These are phyloP conservation scores for Epichloe sp. DNA, from an alignment of 2,329 filamentous ascomycete genomes.

Conservation along the genomic window DNA sequence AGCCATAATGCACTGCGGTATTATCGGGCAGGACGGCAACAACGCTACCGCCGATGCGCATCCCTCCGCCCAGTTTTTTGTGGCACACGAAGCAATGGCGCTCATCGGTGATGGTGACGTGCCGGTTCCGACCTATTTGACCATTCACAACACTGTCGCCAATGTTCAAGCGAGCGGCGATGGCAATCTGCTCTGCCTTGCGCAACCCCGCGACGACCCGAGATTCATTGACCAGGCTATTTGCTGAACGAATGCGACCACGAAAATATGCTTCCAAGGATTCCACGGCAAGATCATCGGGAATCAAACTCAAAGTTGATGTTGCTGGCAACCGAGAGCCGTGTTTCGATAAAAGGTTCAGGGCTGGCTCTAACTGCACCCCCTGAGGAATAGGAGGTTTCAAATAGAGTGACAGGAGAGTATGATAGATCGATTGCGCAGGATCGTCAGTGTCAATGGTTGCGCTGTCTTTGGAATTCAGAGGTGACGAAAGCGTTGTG, in stretches of 20 bases:
- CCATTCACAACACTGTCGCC: slow-evolving; percentile 48
- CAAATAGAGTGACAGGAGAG: slow-evolving; percentile 78
- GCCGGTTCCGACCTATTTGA: slow-evolving; percentile 41
- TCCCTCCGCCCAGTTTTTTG: slow-evolving; percentile 74
- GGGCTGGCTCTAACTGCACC: slow-evolving; percentile 63
- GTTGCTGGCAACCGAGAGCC: slow-evolving; percentile 81
- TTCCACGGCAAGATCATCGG: slow-evolving; percentile 61
- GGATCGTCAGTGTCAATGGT: slow-evolving; percentile 32
- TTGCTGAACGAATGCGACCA: slow-evolving; percentile 77
- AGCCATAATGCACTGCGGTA: slow-evolving; percentile 70
- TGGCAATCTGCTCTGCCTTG: slow-evolving; percentile 65
- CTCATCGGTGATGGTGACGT: slow-evolving; percentile 78
- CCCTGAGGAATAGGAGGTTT: slow-evolving; percentile 61
- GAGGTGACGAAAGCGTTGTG: slow-evolving; percentile 21
- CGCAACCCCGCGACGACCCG: slow-evolving; percentile 65
- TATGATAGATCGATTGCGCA: slow-evolving; percentile 77
- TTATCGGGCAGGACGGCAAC: slow-evolving; percentile 81
- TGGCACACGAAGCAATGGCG: slow-evolving; percentile 84
- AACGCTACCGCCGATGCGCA: slow-evolving; percentile 81
- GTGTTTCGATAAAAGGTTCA: slow-evolving; percentile 81
- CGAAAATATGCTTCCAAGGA: slow-evolving; percentile 85
- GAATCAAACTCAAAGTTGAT: slow-evolving; percentile 77
- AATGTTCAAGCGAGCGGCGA: slow-evolving; percentile 59
- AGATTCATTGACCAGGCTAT: slow-evolving; percentile 66
- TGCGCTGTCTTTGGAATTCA: slow-evolving; percentile 20